Conservation (phyloP, 176 grass and related monocot species). For the barley (Hordeum vulgare) region MorexV3_pseudomolecules_assembly NC_058523.1:505533779-505534278, state of each 20-base stretch:
- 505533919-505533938: not conserved
- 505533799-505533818: not conserved
- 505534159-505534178: not conserved
- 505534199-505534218: not conserved
- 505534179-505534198: conserved; percentile 6
- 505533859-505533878: not conserved
- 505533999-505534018: not conserved
- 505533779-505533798: not conserved
- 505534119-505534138: conserved; percentile 13
- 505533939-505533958: not conserved
- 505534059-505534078: not conserved
- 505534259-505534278: not conserved
- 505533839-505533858: not conserved
- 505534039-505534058: not conserved
- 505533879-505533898: not conserved
- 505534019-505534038: not conserved
- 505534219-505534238: not conserved
- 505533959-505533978: not conserved
- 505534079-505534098: not conserved
- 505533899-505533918: not conserved
- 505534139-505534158: conserved; percentile 20
- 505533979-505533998: not conserved
- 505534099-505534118: not conserved
- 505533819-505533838: not conserved
- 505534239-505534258: conserved; percentile 23